These are phyloP conservation scores for Populus deltoides DNA, from an alignment of 345 rosid genomes.

Conservation along the genomic window DNA sequence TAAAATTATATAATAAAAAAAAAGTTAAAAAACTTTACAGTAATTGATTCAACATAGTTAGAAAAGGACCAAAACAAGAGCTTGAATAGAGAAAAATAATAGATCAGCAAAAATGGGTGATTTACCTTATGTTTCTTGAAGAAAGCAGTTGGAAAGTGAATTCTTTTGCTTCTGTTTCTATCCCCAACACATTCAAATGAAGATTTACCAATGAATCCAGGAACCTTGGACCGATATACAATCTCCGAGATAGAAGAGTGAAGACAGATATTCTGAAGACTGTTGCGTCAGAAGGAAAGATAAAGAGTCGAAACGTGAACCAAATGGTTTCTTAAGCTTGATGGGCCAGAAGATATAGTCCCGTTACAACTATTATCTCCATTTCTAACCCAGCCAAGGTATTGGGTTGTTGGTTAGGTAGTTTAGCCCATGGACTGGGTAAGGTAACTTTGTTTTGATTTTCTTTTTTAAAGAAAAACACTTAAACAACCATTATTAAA, in stretches of 20 bases:
- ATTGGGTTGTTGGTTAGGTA: no score
- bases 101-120: neutral
- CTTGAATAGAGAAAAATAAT: neutral
- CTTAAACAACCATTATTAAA: no score
- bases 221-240: neutral
- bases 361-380: neutral
- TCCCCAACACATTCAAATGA: neutral
- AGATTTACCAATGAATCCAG: neutral
- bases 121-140: neutral
- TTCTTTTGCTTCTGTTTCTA: neutral
- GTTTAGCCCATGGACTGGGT: no score
- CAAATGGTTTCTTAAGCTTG: neutral
- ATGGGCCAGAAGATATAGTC: neutral
- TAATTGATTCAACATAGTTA: neutral
- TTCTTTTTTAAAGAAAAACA: no score
- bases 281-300: neutral
- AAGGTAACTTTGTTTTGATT: no score
- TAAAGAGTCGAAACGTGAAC: neutral
- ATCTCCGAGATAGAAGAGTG: neutral
- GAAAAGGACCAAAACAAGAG: neutral
- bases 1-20: neutral
- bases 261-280: neutral
- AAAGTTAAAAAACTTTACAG: neutral
- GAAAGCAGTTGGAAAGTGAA: neutral
- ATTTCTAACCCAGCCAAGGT: no score